Percentiles rank a stretch among this genome's conserved stretches.
phyloP scores from a whole-genome alignment of 2,329 filamentous ascomycete species.

The Esteya vermicola region DNA sequence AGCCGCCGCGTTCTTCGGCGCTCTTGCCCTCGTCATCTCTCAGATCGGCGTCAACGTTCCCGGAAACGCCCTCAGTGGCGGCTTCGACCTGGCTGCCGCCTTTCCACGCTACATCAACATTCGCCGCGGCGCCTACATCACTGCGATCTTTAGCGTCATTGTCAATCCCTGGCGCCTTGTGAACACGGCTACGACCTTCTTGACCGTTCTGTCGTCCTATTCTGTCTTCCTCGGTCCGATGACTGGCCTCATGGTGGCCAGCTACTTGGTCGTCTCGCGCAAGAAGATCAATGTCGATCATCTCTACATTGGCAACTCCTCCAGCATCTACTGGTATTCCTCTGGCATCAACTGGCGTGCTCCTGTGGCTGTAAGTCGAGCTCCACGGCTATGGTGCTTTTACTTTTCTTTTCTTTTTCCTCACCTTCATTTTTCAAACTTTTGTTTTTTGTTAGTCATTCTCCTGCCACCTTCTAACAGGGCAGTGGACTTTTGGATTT shows the following conservation, averaged over 20 bases:
- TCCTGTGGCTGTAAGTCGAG: constrained; percentile 12
- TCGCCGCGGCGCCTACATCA: constrained; percentile 35
- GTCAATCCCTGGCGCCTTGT: constrained; percentile 37
- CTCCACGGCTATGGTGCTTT: no score
- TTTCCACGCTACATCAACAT: constrained; percentile 41
- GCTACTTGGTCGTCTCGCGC: constrained; percentile 17
- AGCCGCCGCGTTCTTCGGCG: constrained; percentile 30
- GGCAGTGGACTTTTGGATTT: constrained; percentile 25
- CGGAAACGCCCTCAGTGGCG: constrained; percentile 32
- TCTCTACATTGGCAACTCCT: constrained; percentile 3
- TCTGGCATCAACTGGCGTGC: constrained; percentile 6
- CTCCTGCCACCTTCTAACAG: not conserved
- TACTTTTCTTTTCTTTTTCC: not conserved
- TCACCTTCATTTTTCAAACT: not conserved
- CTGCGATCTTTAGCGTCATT: constrained; percentile 26
- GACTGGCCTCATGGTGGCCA: constrained; percentile 5
- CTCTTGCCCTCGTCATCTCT: constrained; percentile 26
- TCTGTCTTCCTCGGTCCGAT: constrained; percentile 9
- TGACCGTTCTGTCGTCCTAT: constrained; percentile 29
- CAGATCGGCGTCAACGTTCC: constrained; percentile 32
- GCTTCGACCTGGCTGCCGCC: constrained; percentile 39
- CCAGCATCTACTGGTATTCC: constrained; percentile 7
- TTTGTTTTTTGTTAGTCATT: not conserved
- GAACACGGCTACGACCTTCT: constrained; percentile 27
- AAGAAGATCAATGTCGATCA: constrained; percentile 18